Evolutionary conservation across 495 filamentous ascomycete genomes (phyloP), one percentile per base, ranked within the genome.

Genomic region (Cetradonia linearis): DNA sequence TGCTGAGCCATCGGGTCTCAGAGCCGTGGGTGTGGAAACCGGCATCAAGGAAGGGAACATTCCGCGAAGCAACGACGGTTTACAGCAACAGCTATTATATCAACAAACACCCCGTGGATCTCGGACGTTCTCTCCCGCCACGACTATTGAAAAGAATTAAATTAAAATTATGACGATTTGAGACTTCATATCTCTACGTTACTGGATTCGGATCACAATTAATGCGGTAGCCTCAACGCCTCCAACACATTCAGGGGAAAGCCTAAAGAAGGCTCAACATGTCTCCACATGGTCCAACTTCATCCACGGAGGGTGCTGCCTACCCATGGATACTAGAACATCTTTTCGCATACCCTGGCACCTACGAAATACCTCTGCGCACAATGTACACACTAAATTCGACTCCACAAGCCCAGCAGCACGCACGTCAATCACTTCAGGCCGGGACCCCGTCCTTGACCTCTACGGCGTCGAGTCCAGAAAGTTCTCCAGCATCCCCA

Each of bases 351-450:
- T 83, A 87, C 68, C 82, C 84, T 10, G 77, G 75, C 60, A 77
- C 76, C 36, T 87, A 87, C 66, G 86, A 88, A 65, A 83, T 89
- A 44, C 86, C 86, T 18, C 75, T 89, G 25, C 81, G 85, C 55
- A 86, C 82, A 59, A 87, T 88, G 77, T 89, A 89, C 69, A 78
- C 77, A 16, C 75, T 89, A 69, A 89, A 89, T 66, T 84, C 78
- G 61, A 75, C 80, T 44, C 76, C 81, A 6, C 70, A 72, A 54
- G 70, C 74, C 58, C 67, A 78, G 70, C 71, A 74, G 53, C 60
- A 67, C 25, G 73, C 61, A 53, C 71, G 56, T 50, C 75, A 63
- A 48, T 57, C 66, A 16, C 59, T 67, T 62, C 70, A 65, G 59
- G 63, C 65, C 38, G 60, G 56, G 63, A 70, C 63, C 62, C 74